A percentile compares a stretch with the other conserved stretches of the same genome.
These are phyloP conservation scores for Apiospora saccharicola DNA, from an alignment of 2,329 filamentous ascomycete genomes.

Conservation along the genomic window DNA sequence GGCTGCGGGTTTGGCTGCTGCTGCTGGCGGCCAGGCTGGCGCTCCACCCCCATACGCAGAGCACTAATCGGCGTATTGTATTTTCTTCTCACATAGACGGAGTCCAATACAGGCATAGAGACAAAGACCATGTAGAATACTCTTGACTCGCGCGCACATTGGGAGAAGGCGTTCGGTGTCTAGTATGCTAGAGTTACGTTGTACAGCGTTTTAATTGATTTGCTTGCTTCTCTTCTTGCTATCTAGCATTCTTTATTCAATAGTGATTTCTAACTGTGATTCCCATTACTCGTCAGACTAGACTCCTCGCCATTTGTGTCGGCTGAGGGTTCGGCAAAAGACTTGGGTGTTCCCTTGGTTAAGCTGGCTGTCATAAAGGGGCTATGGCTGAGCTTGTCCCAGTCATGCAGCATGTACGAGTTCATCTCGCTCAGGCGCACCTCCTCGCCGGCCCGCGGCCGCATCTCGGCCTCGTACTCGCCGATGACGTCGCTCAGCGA, in stretches of 20 bases:
- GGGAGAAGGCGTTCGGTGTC: conserved; percentile 4
- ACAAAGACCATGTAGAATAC: not conserved
- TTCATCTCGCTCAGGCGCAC: conserved; percentile 52
- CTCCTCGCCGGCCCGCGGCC: conserved; percentile 51
- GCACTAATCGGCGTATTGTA: not conserved
- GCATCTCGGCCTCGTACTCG: conserved; percentile 54
- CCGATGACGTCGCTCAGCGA: conserved; percentile 41
- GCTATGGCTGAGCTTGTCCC: conserved; percentile 41
- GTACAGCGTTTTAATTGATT: not conserved
- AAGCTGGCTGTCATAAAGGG: conserved; percentile 39
- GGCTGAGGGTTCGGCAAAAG: not conserved
- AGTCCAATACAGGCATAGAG: not conserved
- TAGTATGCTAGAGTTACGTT: not conserved
- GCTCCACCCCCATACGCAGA: conserved; percentile 18
- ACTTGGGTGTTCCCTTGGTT: conserved; percentile 29
- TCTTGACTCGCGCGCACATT: not conserved
- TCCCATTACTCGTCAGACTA: not conserved
- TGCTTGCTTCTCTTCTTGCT: not conserved
- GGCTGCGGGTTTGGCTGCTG: not conserved
- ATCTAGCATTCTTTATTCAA: no score
- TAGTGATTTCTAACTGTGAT: not conserved
- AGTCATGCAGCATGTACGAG: conserved; percentile 55
- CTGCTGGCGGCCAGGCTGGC: not conserved
- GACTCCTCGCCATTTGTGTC: not conserved
- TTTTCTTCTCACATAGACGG: conserved; percentile 5